Evolutionary conservation across 139 green algal species (phyloP).

Genomic region (Picochlorum sp.): DNA sequence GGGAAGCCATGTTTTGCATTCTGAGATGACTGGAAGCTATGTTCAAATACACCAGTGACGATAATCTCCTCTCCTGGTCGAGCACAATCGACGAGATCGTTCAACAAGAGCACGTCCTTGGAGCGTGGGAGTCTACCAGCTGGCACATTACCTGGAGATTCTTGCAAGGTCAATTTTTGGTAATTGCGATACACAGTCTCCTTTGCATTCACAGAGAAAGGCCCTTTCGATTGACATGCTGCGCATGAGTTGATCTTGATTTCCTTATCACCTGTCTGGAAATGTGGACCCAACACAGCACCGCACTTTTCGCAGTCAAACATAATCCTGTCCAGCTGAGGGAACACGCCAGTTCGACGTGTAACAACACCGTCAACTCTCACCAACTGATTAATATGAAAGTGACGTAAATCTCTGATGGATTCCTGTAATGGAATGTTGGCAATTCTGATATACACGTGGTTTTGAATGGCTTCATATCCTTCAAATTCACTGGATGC

Average conservation of each 20-base stretch:
- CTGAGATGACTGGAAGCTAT: constrained; percentile 78
- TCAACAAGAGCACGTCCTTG: constrained; percentile 94
- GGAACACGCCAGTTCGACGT: constrained; percentile 92
- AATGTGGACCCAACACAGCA: constrained; percentile 82
- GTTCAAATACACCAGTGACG: constrained; percentile 87
- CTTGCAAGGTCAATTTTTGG: constrained; percentile 97
- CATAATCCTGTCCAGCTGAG: constrained; percentile 84
- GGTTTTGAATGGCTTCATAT: constrained; percentile 32
- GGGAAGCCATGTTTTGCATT: constrained; percentile 92
- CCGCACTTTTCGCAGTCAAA: constrained; percentile 89
- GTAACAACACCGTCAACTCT: constrained; percentile 87
- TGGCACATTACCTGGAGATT: constrained; percentile 84
- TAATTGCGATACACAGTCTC: constrained; percentile 98
- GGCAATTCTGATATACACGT: constrained; percentile 80
- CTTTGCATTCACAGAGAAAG: constrained; percentile 77
- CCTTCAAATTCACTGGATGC: constrained; percentile 43
- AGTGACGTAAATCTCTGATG: constrained; percentile 85
- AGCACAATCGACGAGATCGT: constrained; percentile 94
- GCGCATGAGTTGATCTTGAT: constrained; percentile 74
- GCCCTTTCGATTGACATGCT: constrained; percentile 79
- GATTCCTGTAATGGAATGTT: constrained; percentile 79
- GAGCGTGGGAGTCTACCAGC: constrained; percentile 87
- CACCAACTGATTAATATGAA: constrained; percentile 84
- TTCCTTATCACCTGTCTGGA: constrained; percentile 57
- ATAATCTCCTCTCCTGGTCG: constrained; percentile 91